Percentiles rank a stretch among this genome's conserved stretches.
phyloP scores from a whole-genome alignment of 768 basidiomycete genomes.

The Mycena pura region DNA sequence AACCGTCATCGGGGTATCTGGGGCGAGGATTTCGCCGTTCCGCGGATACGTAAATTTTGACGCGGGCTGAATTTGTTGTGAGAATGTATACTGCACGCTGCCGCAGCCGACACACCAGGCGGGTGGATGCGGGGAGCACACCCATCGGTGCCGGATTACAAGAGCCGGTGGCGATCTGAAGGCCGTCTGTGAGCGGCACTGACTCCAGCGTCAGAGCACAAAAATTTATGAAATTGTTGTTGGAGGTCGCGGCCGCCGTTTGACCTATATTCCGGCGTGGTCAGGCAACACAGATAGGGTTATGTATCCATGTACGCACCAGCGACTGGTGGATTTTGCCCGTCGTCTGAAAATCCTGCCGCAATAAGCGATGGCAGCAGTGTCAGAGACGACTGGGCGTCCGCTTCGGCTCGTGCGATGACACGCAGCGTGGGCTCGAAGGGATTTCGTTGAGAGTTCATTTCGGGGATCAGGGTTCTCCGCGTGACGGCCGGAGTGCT shows the following conservation, averaged over 20 bases:
- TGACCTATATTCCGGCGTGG: no score
- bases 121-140: constrained; percentile 25
- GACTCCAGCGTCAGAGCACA: constrained; percentile 49
- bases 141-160: constrained; percentile 25
- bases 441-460: no score
- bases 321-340: constrained; percentile 34
- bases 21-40: constrained; percentile 39
- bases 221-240: constrained; percentile 67
- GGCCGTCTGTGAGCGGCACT: constrained; percentile 52
- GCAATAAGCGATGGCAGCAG: constrained; percentile 42
- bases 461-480: not conserved
- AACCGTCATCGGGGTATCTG: constrained; percentile 44
- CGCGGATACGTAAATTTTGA: constrained; percentile 41
- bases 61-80: constrained; percentile 30
- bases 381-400: constrained; percentile 20
- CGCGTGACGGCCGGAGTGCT: constrained; percentile 3
- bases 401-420: not conserved
- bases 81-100: not conserved
- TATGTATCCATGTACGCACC: no score
- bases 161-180: constrained; percentile 34
- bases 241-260: constrained; percentile 51
- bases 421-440: not conserved
- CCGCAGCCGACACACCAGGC: constrained; percentile 8
- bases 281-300: no score
- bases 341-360: constrained; percentile 43